phyloP scores from a whole-genome alignment of 768 basidiomycete species.

The Lepiota brunneoincarnata region DNA sequence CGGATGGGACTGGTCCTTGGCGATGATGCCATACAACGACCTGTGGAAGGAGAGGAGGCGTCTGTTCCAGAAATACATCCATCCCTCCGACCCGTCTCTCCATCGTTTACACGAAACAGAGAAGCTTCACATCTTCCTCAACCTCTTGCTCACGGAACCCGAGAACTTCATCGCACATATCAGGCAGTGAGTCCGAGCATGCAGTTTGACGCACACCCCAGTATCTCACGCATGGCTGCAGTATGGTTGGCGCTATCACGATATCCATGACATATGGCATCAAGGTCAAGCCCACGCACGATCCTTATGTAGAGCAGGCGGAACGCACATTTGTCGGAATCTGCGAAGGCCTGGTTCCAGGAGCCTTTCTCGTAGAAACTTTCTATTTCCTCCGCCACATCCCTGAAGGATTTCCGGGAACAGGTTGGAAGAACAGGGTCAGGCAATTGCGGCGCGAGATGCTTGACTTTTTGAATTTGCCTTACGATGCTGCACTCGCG shows the following conservation, averaged over 20 bases:
- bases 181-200: neutral
- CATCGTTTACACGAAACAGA: neutral
- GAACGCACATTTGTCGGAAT: neutral
- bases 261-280: neutral
- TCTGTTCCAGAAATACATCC: neutral
- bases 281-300: neutral
- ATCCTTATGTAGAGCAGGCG: neutral
- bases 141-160: neutral
- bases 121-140: neutral
- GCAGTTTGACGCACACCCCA: no score
- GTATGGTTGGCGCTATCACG: no score
- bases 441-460: neutral
- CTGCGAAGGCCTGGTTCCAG: neutral
- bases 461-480: no score
- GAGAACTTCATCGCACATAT: no score
- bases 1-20: neutral
- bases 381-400: slow-evolving; percentile 32
- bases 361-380: slow-evolving; percentile 17
- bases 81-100: neutral
- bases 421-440: slow-evolving; percentile 37
- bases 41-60: neutral
- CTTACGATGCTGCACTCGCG: no score
- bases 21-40: neutral
- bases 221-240: neutral
- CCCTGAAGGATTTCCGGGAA: slow-evolving; percentile 49